phyloP scores from a whole-genome alignment of 2,329 filamentous ascomycete species.

The Passalora sequoiae region DNA sequence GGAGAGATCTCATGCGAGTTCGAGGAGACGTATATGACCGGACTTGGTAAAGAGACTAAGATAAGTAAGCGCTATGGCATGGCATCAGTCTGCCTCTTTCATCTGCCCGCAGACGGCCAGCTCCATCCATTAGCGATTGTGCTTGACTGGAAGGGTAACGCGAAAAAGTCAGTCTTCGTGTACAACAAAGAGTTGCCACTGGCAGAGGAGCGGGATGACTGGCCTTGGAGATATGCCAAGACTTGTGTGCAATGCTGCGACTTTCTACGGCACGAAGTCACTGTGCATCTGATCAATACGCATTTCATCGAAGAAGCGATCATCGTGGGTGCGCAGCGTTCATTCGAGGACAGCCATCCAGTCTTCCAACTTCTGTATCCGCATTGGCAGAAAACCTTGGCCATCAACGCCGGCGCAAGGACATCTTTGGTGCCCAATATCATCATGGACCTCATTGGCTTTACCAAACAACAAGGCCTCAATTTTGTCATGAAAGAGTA shows the following conservation, averaged over 20 bases:
- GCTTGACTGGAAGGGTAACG: constrained; percentile 43
- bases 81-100: constrained; percentile 27
- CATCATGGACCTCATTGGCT: constrained; percentile 41
- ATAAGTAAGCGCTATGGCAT: constrained; percentile 14
- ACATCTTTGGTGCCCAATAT: constrained; percentile 43
- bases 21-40: constrained; percentile 12
- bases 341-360: constrained; percentile 45
- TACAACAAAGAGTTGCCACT: constrained; percentile 46
- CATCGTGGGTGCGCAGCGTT: constrained; percentile 20
- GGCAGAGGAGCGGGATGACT: constrained; percentile 40
- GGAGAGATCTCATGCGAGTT: constrained; percentile 18
- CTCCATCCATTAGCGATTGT: constrained; percentile 49
- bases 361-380: constrained; percentile 44
- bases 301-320: constrained; percentile 22
- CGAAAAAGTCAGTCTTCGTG: constrained; percentile 45
- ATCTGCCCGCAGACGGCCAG: constrained; percentile 36
- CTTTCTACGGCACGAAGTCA: constrained; percentile 47
- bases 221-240: constrained; percentile 52
- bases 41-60: constrained; percentile 8
- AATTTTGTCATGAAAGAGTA: constrained; percentile 40
- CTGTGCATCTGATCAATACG: constrained; percentile 39
- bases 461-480: constrained; percentile 37
- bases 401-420: constrained; percentile 47
- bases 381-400: constrained; percentile 49
- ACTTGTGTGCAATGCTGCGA: constrained; percentile 46